Percentiles rank a stretch among this genome's conserved stretches.
Conservation (phyloP, 345 rosid species). For the Nephelium lappaceum region DNA sequence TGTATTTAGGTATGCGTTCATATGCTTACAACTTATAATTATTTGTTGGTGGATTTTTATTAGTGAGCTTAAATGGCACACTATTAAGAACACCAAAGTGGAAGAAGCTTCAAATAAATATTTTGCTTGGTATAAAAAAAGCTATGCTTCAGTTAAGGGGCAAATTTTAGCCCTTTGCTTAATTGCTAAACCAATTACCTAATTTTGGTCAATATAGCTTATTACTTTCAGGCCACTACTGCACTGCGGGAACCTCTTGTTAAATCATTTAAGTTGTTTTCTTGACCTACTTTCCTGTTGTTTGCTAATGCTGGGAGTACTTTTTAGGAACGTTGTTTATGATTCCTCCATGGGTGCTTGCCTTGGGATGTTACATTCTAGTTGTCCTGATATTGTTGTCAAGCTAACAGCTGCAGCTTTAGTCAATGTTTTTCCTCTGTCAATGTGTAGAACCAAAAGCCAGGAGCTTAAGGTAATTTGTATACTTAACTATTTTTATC, state of each 20-base stretch:
- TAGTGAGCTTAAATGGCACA: not conserved
- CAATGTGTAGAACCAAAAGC: constrained; percentile 75
- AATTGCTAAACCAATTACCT: not conserved
- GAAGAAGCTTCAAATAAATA: not conserved
- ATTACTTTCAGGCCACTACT: not conserved
- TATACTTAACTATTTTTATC: constrained; percentile 6
- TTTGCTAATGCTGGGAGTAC: constrained; percentile 17
- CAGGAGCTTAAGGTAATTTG: constrained; percentile 75
- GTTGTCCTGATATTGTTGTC: constrained; percentile 74
- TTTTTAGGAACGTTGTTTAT: constrained; percentile 62
- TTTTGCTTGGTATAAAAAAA: not conserved
- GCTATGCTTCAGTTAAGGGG: not conserved
- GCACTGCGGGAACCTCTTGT: not conserved
- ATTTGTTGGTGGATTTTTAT: constrained; percentile 1
- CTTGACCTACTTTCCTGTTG: not conserved
- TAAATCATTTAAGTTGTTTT: constrained; percentile 11
- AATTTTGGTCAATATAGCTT: not conserved
- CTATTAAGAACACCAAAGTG: not conserved
- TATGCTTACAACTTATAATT: not conserved
- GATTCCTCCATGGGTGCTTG: constrained; percentile 84
- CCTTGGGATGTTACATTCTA: constrained; percentile 58
- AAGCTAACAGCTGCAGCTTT: constrained; percentile 69
- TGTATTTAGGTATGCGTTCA: constrained; percentile 66
- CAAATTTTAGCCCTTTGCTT: not conserved
- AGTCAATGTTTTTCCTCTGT: constrained; percentile 52